Evolutionary conservation across 768 basidiomycete species (phyloP), one percentile per base, ranked within the genome.

Genomic region (Fistulinella prunicolor): DNA sequence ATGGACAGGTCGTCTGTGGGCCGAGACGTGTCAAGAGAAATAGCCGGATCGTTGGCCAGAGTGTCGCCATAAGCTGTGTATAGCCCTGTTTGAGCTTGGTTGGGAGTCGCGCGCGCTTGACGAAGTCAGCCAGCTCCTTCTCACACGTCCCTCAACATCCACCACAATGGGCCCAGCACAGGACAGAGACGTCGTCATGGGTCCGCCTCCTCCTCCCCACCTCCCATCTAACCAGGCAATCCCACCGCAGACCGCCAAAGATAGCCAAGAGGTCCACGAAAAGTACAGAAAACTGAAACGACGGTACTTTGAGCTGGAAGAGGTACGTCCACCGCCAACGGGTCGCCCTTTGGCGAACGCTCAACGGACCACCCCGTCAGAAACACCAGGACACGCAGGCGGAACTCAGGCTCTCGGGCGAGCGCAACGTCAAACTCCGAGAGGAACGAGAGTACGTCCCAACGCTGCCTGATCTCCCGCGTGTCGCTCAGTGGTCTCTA

Each of bases 261-360:
- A 78, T 49, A 58, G 50, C 42, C 73, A 72, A 42, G 83, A 82
- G 42, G 62, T 75, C 52, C 57, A 59, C 39, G 83, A 85, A 69
- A 86, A 85, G 66, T 84, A 85, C 64, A 71, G 69, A 50, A 79
- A 74, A 54, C 71, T 86, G 44, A 89, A 89, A 62, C 68, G 81
- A 36, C 79, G 80, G 34, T 84, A 78, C 62, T 76, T 77, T 54
- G 82, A 85, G 45, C 76, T 86, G 35, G 83, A 86, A 57, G 81
- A 87, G 78, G 86, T 87, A 45, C 57, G 81, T 69, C 30, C 0
- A 39, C 32, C 36, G 39, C 30, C 23, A n/a, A 42, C 36, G 10
- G 5, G 1, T 21, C 19, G 2, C 30, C 8, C 29, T 16, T 2
- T n/a, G n/a, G n/a, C 3, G 1, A 21, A 21, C 13, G 10, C 50